Conservation (phyloP, 2,329 filamentous ascomycete genomes). For the Fusarium pseudocircinatum region DNA sequence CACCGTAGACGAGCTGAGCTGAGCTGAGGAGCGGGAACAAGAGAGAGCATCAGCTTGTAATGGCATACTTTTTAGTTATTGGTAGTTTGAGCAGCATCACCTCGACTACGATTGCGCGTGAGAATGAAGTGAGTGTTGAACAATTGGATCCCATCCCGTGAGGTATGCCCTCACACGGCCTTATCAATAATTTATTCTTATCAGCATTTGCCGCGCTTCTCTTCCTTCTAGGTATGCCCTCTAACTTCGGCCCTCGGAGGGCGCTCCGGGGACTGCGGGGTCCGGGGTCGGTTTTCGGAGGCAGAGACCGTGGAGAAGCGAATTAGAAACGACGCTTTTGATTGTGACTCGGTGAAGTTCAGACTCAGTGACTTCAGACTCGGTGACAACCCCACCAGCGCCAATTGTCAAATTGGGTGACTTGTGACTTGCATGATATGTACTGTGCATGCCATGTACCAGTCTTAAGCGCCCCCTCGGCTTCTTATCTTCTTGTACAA, state of each 20-base stretch:
- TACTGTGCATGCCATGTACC: conserved; percentile 10
- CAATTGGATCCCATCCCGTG: not conserved
- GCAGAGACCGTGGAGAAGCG: conserved; percentile 23
- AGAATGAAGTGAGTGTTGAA: conserved; percentile 25
- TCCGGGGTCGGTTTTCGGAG: conserved; percentile 38
- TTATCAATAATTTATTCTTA: not conserved
- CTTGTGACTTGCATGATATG: conserved; percentile 23
- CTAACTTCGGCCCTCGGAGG: conserved; percentile 27
- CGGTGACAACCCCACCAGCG: conserved; percentile 29
- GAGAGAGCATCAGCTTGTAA: conserved; percentile 44
- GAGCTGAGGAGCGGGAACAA: conserved; percentile 31
- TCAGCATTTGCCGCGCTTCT: conserved; percentile 10
- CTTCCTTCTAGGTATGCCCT: not conserved
- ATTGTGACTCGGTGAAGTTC: conserved; percentile 6
- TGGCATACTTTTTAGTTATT: conserved; percentile 45
- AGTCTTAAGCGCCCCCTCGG: conserved; percentile 16
- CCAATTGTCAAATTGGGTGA: conserved; percentile 21
- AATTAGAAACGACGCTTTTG: not conserved
- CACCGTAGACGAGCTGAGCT: conserved; percentile 42
- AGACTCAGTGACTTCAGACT: conserved; percentile 14
- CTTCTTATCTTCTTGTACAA: conserved; percentile 19
- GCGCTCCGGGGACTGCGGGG: conserved; percentile 26
- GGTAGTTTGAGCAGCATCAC: conserved; percentile 28
- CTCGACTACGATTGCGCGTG: conserved; percentile 30
- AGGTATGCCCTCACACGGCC: not conserved